Percentiles rank a stretch among this genome's conserved stretches.
These are phyloP conservation scores for Pythium plurisporium DNA, from an alignment of 352 stramenopile species.

Conservation along the genomic window DNA sequence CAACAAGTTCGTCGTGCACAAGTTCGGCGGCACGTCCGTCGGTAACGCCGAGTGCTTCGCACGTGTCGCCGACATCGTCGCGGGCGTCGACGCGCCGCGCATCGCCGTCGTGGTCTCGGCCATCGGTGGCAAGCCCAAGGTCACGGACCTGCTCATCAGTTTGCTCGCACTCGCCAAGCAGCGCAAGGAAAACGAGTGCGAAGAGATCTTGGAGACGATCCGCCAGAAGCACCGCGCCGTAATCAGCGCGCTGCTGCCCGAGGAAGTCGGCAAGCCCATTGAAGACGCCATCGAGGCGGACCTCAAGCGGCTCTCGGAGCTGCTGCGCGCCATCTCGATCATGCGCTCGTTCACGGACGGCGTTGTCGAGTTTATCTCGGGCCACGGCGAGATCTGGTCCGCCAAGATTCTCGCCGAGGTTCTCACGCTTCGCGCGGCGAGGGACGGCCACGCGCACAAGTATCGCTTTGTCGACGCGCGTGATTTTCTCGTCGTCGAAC, in stretches of 20 bases:
- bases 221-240: constrained; percentile 76
- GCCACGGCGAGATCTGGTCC: constrained; percentile 95
- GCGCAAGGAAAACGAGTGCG: constrained; percentile 63
- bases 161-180: constrained; percentile 86
- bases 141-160: constrained; percentile 93
- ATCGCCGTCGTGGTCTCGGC: constrained; percentile 91
- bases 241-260: constrained; percentile 53
- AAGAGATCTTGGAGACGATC: constrained; percentile 68
- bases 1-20: constrained; percentile 93
- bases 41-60: constrained; percentile 91
- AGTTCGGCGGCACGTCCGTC: constrained; percentile 96
- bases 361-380: constrained; percentile 92
- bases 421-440: constrained; percentile 39
- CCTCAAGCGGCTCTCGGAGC: constrained; percentile 64
- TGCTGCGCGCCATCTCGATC: constrained; percentile 83
- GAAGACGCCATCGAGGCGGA: constrained; percentile 57
- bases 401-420: constrained; percentile 88
- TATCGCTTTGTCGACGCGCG: constrained; percentile 93
- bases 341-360: constrained; percentile 86
- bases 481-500: constrained; percentile 81
- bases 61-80: constrained; percentile 70
- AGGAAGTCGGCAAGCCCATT: constrained; percentile 46
- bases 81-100: constrained; percentile 34
- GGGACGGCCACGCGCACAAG: constrained; percentile 42
- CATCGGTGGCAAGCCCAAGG: constrained; percentile 96